Evolutionary conservation across 1,139 yeast genomes (phyloP), one percentile per base, ranked within the genome.

Genomic region (Torulaspora globosa): DNA sequence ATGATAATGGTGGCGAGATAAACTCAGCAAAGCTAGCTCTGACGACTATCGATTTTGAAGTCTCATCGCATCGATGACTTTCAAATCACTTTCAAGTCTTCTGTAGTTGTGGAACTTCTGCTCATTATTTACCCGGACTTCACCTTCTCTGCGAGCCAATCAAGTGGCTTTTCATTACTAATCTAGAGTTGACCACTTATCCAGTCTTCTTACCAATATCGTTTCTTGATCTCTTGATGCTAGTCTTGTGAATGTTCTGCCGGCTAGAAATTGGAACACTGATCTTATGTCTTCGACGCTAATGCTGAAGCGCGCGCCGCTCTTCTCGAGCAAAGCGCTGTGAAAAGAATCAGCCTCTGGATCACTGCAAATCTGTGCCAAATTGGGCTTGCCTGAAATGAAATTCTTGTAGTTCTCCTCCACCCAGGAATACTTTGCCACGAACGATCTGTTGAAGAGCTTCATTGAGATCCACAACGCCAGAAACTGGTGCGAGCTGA

Each of bases 381-480:
- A 8, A 8, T n/a, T 16, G 12, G 10, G 5, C n/a, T 28, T 11
- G 16, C 26, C 10, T 9, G 14, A 29, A 29, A 40, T 8, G 5
- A 15, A 9, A 6, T 14, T 12, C 6, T 42, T 14, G 32, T 44
- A 55, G 24, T 47, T 50, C 1, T 37, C 41, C 10, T 31, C n/a
- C 6, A 58, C 52, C 61, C 60, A 54, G 27, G 33, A 19, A 35
- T 54, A 50, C 38, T 53, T 54, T 3, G 24, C 14, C 3, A 48
- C 48, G 11, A 55, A 55, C 1, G 58, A 47, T 5, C 47, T 33
- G 27, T 49, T 47, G 19, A 46, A 41, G 1, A 24, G 23, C 34
- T 61, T 61, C 5, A 55, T 28, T 1, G 56, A 5, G 3, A 63
- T 33, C 66, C 66, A 63, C 1, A 60, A 32, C 1, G 53, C 50